Evolutionary conservation across 2,329 filamentous ascomycete species (phyloP), one percentile per base, ranked within the genome.

Genomic region (Thielaviopsis punctulata): DNA sequence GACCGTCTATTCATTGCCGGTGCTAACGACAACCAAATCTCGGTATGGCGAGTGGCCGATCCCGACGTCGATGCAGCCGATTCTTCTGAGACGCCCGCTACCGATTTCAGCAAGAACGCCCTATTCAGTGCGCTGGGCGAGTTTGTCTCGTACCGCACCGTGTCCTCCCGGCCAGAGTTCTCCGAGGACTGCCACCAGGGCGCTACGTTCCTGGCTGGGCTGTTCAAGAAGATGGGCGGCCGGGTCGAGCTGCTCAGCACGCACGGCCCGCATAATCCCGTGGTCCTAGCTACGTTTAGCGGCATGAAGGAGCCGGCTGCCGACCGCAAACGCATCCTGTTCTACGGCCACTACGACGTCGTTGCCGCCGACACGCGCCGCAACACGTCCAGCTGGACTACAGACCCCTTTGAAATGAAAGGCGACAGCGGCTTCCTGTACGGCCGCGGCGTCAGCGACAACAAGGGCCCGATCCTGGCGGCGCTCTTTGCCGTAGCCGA

Each of bases 271-370:
- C 82, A 86, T 59, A 96, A 96, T 62, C 92, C 92, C 0, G 82
- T 98, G n/a, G 88, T 98, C 0, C 83, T 85, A 58, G 92, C 92
- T 41, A 84, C 82, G 55, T 98, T 98, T 63, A 77, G 78, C 45
- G 88, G 84, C 3, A 92, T 81, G 65, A 79, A 75, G 55, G 73
- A 79, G 10, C 76, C 79, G 1, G 69, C 77, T 0, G 73, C 76
- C 23, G 71, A 77, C 23, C 77, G 86, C 18, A 95, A 92, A 67
- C 88, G 86, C 25, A 86, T 96, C 8, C 69, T 98, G 0, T 98
- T 98, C 64, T 98, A 98, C 62, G 92, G 93, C 0, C 92, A 98
- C 64, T 98, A 98, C 69, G 92, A 98, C 62, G 89, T 98, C 2
- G 92, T 98, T 3, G 78, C 88, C 1, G 92, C 92, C 0, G 87